These are phyloP conservation scores for Colletotrichum cuscutae DNA, from an alignment of 2,329 filamentous ascomycete species.

Conservation along the genomic window DNA sequence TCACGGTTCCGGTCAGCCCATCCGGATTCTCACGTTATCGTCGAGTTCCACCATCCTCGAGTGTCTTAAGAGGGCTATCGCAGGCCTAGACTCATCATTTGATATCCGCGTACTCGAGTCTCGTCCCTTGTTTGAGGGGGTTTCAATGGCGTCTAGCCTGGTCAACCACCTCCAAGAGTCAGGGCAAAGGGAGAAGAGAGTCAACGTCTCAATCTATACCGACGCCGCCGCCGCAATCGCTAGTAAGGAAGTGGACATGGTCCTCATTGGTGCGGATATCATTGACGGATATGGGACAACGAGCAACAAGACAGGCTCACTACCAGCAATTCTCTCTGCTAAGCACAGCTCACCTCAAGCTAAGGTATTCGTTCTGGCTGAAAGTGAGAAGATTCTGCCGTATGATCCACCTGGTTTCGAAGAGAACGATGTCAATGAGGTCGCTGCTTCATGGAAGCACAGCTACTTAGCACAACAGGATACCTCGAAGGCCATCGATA, in stretches of 20 bases:
- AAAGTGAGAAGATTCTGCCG: slow-evolving; percentile 67
- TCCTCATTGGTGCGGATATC: slow-evolving; percentile 73
- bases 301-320: slow-evolving; percentile 74
- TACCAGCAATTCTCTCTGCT: slow-evolving; percentile 67
- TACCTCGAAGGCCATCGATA: slow-evolving; percentile 27
- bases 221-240: slow-evolving; percentile 70
- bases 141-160: slow-evolving; percentile 61
- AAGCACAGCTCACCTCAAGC: slow-evolving; percentile 56
- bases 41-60: slow-evolving; percentile 69
- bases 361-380: slow-evolving; percentile 66
- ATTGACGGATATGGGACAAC: slow-evolving; percentile 68
- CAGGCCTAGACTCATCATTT: slow-evolving; percentile 48
- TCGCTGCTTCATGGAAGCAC: slow-evolving; percentile 58
- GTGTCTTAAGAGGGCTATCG: slow-evolving; percentile 56
- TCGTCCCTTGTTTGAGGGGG: slow-evolving; percentile 73
- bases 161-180: slow-evolving; percentile 40
- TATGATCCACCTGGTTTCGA: slow-evolving; percentile 53
- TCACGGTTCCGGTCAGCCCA: slow-evolving; percentile 35
- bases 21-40: slow-evolving; percentile 69
- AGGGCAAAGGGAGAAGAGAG: slow-evolving; percentile 32
- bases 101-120: slow-evolving; percentile 74
- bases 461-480: neutral
- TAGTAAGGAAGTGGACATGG: slow-evolving; percentile 60
- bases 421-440: slow-evolving; percentile 62
- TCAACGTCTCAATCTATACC: slow-evolving; percentile 63